Base-by-base conservation (phyloP, 495 filamentous ascomycete species). In the Saxispiralis lemnorum region DNA sequence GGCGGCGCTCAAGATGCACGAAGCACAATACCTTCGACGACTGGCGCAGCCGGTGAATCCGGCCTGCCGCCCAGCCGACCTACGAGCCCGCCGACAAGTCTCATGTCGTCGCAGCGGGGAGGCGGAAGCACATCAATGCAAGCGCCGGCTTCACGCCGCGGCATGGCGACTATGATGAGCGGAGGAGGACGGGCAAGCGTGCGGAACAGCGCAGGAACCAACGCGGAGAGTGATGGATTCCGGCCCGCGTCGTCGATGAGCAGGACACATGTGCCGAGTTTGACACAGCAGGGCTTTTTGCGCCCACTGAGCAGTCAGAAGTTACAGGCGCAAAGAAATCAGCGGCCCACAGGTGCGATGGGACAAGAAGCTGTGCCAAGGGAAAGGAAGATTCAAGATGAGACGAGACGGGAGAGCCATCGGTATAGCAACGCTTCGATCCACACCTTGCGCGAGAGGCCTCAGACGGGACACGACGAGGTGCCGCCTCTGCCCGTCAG, bases 271-370 rank as follows among this genome's bases (percentile, higher is more conserved):
- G 88, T 93, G 31, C 87, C 89, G 7, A 82, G 80, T 1, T 64
- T 97, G 21, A 76, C 85, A 7, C 84, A 85, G 12, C 79, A 87
- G 50, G 88, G 80, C 15, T 96, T 97, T 60, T 94, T 94, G 53
- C 78, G 79, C 7, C 89, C 89, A 14, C 93, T 97, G 89, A 95
- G 86, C 63, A 92, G 85, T 17, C 87, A 95, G 59, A 76, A 83
- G 56, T 66, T 95, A 38, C 89, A 97, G 60, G 87, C 85, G 40
- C 92, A 96, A 58, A 68, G 89, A 55, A 76, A 76, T 37, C 66
- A 70, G 19, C 64, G 71, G 11, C 71, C 72, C 13, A 48, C 44
- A 2, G 59, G 51, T 14, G 33, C 53, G 56, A 48, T 68, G 56
- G 43, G 64, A 61, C 48, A 67, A 56, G 24, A 28, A 9, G 35